A percentile compares a stretch with the other conserved stretches of the same genome.
phyloP scores from a whole-genome alignment of 2,329 filamentous ascomycete genomes.

The Beauveria asiatica region DNA sequence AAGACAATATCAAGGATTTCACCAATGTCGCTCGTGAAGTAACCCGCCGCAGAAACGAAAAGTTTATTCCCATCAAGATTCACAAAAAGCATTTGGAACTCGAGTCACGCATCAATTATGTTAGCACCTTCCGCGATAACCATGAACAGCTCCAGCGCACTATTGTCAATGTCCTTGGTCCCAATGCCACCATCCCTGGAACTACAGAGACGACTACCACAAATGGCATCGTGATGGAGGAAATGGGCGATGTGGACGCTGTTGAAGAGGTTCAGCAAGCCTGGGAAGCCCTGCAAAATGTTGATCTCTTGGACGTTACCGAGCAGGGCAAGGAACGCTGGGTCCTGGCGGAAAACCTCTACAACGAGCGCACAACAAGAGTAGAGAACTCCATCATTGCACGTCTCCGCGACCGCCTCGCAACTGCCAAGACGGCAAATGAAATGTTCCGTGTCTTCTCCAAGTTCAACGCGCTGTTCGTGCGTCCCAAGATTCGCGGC shows the following conservation, averaged over 20 bases:
- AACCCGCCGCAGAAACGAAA: conserved; percentile 85
- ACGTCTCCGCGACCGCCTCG: conserved; percentile 79
- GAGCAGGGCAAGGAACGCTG: conserved; percentile 83
- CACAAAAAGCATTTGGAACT: conserved; percentile 78
- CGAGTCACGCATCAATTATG: conserved; percentile 85
- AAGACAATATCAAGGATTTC: conserved; percentile 94
- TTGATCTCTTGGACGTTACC: conserved; percentile 89
- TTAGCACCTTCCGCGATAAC: conserved; percentile 89
- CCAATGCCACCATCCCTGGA: conserved; percentile 52
- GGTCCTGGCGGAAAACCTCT: conserved; percentile 89
- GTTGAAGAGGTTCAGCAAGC: conserved; percentile 93
- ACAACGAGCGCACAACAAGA: conserved; percentile 93
- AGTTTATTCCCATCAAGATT: conserved; percentile 98
- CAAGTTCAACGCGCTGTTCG: conserved; percentile 98
- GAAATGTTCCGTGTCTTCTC: conserved; percentile 99
- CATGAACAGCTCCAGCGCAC: conserved; percentile 96
- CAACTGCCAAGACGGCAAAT: conserved; percentile 92
- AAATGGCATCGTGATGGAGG: conserved; percentile 71
- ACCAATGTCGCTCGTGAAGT: conserved; percentile 95
- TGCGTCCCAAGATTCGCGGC: conserved; percentile 96
- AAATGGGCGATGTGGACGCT: conserved; percentile 94
- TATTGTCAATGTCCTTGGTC: conserved; percentile 91
- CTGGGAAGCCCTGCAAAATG: conserved; percentile 87
- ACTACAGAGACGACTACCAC: conserved; percentile 40
- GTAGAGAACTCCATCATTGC: conserved; percentile 99